phyloP scores from a whole-genome alignment of 306 rosid species.

The Corylus americana region DNA sequence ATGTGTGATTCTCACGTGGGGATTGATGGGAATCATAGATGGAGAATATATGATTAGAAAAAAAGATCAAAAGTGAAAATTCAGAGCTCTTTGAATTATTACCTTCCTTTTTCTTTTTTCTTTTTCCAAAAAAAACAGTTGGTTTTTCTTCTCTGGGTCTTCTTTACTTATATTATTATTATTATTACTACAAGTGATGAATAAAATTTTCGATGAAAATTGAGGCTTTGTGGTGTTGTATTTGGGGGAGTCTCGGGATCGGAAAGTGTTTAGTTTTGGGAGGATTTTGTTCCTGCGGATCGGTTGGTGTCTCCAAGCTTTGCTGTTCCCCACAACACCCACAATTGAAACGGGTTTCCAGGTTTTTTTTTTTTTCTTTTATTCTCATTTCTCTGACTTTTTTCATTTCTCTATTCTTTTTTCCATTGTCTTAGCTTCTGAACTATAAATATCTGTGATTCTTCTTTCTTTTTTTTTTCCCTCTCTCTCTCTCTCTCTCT shows the following conservation, averaged over 20 bases:
- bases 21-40: constrained; percentile 40
- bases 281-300: constrained; percentile 41
- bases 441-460: constrained; percentile 3
- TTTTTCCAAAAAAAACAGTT: not conserved
- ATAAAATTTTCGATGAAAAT: constrained; percentile 16
- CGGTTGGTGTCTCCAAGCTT: constrained; percentile 44
- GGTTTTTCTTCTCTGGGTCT: constrained; percentile 2
- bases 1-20: constrained; percentile 56
- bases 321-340: constrained; percentile 49
- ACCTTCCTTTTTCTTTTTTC: not conserved
- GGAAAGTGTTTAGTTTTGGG: constrained; percentile 46
- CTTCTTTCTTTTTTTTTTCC: not conserved
- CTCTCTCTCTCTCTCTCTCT: not conserved
- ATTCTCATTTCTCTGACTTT: constrained; percentile 25
- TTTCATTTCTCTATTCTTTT: not conserved
- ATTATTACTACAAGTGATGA: not conserved
- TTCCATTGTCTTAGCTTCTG: not conserved
- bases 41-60: constrained; percentile 46
- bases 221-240: constrained; percentile 22
- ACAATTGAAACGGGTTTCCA: constrained; percentile 47
- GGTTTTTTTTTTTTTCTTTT: constrained; percentile 18
- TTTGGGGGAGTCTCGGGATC: constrained; percentile 45
- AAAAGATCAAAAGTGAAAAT: constrained; percentile 26
- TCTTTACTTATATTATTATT: not conserved
- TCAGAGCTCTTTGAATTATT: constrained; percentile 25